Percentiles rank a stretch among this genome's conserved stretches.
These are phyloP conservation scores for Petunia axillaris DNA, from an alignment of 257 asterid genomes.

Conservation along the genomic window DNA sequence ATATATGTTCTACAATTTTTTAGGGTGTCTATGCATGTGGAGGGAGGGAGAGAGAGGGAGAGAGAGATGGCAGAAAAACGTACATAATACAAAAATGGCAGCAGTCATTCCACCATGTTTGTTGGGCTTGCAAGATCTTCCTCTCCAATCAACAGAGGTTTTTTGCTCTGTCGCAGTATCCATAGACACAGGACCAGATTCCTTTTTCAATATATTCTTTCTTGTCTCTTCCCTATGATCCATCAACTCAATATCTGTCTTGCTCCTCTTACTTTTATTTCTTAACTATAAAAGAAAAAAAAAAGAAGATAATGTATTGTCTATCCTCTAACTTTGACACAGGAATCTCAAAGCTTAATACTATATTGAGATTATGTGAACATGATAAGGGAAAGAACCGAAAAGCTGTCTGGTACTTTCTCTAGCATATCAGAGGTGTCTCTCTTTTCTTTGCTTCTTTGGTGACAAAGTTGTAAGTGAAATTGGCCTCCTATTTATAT, in stretches of 20 bases:
- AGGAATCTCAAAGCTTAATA: neutral
- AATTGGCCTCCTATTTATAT: conserved; percentile 22
- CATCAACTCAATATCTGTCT: conserved; percentile 13
- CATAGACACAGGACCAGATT: conserved; percentile 11
- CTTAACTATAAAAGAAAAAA: neutral
- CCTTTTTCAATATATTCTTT: conserved; percentile 28
- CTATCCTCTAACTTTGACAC: neutral
- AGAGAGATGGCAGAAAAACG: neutral
- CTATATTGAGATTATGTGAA: neutral
- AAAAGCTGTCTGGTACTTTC: neutral
- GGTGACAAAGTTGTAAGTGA: neutral
- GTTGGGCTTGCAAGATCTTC: conserved; percentile 57
- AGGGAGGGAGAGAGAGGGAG: neutral
- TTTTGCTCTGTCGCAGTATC: conserved; percentile 12
- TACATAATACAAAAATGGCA: conserved; percentile 71
- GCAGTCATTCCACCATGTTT: conserved; percentile 82
- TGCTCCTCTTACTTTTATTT: neutral
- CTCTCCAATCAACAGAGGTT: conserved; percentile 69
- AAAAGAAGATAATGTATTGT: neutral
- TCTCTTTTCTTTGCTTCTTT: neutral
- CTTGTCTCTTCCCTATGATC: conserved; percentile 37
- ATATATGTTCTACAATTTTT: too few species aligned
- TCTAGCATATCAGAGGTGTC: neutral
- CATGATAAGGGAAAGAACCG: neutral
- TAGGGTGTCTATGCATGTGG: neutral